Percentiles rank a stretch among this genome's conserved stretches.
Conservation (phyloP, 2,329 filamentous ascomycete genomes). For the Ophiocordyceps camponoti-saundersi region DNA sequence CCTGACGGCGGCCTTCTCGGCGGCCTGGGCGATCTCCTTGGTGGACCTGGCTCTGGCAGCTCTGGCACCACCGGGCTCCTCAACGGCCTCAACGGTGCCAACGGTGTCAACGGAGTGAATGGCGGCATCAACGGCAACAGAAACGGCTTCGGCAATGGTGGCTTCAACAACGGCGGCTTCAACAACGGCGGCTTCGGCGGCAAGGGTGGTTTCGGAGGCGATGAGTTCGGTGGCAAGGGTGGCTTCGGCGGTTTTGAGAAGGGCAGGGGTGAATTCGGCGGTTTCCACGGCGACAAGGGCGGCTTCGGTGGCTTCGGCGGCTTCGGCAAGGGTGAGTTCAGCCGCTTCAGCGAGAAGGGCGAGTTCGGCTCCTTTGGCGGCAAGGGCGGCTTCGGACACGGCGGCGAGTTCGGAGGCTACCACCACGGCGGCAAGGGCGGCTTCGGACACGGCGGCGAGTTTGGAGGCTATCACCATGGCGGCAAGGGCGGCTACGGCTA, state of each 20-base stretch:
- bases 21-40: neutral
- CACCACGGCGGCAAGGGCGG: no score
- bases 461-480: neutral
- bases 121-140: neutral
- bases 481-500: neutral
- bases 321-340: neutral
- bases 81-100: neutral
- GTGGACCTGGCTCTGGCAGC: neutral
- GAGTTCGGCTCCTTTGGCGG: neutral
- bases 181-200: neutral
- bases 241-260: neutral
- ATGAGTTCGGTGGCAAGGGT: neutral
- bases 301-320: neutral
- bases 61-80: neutral
- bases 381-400: neutral
- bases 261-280: neutral
- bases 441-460: neutral
- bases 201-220: neutral
- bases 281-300: neutral
- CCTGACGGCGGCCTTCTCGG: neutral
- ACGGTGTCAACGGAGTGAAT: neutral
- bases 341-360: neutral
- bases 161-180: neutral
- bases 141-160: neutral
- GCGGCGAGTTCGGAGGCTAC: neutral